Percentiles rank a stretch among this genome's conserved stretches.
phyloP scores from a whole-genome alignment of 306 rosid species.

The Luffa acutangula region DNA sequence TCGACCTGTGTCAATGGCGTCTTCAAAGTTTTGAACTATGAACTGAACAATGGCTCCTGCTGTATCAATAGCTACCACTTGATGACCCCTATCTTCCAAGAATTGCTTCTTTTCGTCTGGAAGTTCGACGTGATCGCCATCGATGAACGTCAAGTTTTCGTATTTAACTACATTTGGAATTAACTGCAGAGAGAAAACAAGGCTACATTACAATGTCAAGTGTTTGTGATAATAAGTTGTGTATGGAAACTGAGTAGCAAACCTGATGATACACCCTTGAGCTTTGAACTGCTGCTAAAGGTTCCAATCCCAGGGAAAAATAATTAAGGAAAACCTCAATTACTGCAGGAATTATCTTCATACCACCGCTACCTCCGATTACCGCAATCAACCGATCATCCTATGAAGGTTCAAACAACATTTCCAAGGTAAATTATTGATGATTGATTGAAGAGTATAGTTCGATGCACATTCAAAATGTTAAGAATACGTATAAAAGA shows the following conservation, averaged over 20 bases:
- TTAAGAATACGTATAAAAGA: background rate
- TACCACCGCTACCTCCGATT: slow-evolving; percentile 83
- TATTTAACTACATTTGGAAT: slow-evolving; percentile 53
- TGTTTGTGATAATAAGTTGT: background rate
- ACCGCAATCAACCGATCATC: slow-evolving; percentile 60
- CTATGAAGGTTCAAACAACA: slow-evolving; percentile 29
- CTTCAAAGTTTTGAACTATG: slow-evolving; percentile 41
- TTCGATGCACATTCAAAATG: background rate
- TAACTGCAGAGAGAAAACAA: slow-evolving; percentile 39
- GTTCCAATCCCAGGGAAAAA: slow-evolving; percentile 59
- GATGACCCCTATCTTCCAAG: slow-evolving; percentile 60
- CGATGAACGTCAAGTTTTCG: slow-evolving; percentile 50
- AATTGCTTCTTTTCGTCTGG: slow-evolving; percentile 33
- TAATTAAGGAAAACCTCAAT: slow-evolving; percentile 58
- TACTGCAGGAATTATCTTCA: slow-evolving; percentile 64
- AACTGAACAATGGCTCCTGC: slow-evolving; percentile 60
- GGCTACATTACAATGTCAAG: background rate
- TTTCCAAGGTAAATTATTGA: background rate
- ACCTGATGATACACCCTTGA: slow-evolving; percentile 75
- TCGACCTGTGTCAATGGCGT: slow-evolving; percentile 19
- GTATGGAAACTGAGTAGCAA: slow-evolving; percentile 8
- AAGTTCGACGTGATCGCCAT: slow-evolving; percentile 63
- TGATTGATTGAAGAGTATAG: background rate
- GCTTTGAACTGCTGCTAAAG: slow-evolving; percentile 58
- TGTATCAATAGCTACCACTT: slow-evolving; percentile 12